A percentile compares a stretch with the other conserved stretches of the same genome.
Evolutionary conservation across 805 yeast species (phyloP).

Genomic region (Allodekkera sacchari): DNA sequence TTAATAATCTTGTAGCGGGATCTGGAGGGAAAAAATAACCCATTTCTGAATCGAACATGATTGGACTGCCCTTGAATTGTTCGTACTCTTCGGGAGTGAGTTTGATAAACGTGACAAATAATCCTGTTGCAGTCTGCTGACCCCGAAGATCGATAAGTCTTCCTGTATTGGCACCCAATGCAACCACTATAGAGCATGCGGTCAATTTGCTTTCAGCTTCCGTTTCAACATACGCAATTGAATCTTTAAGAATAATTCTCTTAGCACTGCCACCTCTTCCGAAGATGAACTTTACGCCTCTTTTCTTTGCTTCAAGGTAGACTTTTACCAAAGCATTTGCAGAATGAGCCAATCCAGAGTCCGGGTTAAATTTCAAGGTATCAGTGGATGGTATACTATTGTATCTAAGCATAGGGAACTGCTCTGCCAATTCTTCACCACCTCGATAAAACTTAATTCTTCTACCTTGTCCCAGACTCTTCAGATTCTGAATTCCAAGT

Average conservation of each 20-base stretch:
- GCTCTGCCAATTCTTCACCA: conserved; percentile 23
- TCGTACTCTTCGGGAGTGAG: conserved; percentile 29
- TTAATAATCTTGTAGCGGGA: conserved; percentile 26
- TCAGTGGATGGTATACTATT: conserved; percentile 9
- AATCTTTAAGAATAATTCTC: conserved; percentile 7
- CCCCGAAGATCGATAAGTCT: conserved; percentile 22
- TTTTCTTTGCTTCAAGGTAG: conserved; percentile 17
- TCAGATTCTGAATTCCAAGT: conserved; percentile 28
- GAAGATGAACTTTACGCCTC: conserved; percentile 29
- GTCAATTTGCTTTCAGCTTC: conserved; percentile 21
- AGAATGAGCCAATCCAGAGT: conserved; percentile 36
- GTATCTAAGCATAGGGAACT: conserved; percentile 11
- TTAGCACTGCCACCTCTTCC: conserved; percentile 23
- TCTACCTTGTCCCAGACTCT: conserved; percentile 17
- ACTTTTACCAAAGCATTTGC: conserved; percentile 29
- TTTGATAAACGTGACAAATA: conserved; percentile 31
- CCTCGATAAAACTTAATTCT: conserved; percentile 22
- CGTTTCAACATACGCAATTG: conserved; percentile 14
- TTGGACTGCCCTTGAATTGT: conserved; percentile 30
- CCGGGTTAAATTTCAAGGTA: conserved; percentile 25
- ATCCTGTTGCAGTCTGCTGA: conserved; percentile 31
- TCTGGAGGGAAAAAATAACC: conserved; percentile 48
- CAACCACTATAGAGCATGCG: conserved; percentile 29
- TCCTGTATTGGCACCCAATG: conserved; percentile 35
- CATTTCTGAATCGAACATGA: conserved; percentile 35